These are phyloP conservation scores for Aspergillus amoenus DNA, from an alignment of 2,329 filamentous ascomycete species.

Conservation along the genomic window DNA sequence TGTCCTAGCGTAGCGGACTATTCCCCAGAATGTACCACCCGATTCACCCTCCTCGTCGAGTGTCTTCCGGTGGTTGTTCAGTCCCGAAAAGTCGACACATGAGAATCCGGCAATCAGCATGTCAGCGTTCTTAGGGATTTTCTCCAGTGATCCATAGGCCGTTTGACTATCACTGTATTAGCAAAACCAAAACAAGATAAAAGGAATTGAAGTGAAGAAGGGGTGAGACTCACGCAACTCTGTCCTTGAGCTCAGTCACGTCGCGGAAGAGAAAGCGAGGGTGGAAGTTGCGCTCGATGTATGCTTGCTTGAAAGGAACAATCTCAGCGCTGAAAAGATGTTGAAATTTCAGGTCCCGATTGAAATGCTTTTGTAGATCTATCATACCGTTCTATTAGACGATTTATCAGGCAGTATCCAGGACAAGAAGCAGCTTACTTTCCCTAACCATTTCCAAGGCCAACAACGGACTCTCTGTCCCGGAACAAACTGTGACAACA, in stretches of 20 bases:
- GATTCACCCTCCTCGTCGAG: conserved; percentile 62
- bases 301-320: conserved; percentile 63
- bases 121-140: conserved; percentile 60
- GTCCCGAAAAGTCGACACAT: conserved; percentile 70
- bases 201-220: neutral
- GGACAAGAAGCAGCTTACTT: conserved; percentile 29
- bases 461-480: conserved; percentile 72
- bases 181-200: too few species aligned
- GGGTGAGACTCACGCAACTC: conserved; percentile 46
- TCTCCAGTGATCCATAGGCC: conserved; percentile 60
- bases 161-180: conserved; percentile 52
- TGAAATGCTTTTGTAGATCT: conserved; percentile 33
- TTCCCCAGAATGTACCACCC: conserved; percentile 61
- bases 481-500: conserved; percentile 74
- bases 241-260: conserved; percentile 54
- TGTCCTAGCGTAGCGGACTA: conserved; percentile 57
- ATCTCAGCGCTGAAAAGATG: conserved; percentile 66
- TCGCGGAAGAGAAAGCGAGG: conserved; percentile 58
- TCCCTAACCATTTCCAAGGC: conserved; percentile 60
- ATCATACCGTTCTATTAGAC: neutral
- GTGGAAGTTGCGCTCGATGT: conserved; percentile 61
- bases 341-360: conserved; percentile 44
- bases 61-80: conserved; percentile 60
- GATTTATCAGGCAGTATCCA: neutral
- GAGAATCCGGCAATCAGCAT: conserved; percentile 71